Conservation (phyloP, 2,329 filamentous ascomycete genomes). For the Penicillium sp. region DNA sequence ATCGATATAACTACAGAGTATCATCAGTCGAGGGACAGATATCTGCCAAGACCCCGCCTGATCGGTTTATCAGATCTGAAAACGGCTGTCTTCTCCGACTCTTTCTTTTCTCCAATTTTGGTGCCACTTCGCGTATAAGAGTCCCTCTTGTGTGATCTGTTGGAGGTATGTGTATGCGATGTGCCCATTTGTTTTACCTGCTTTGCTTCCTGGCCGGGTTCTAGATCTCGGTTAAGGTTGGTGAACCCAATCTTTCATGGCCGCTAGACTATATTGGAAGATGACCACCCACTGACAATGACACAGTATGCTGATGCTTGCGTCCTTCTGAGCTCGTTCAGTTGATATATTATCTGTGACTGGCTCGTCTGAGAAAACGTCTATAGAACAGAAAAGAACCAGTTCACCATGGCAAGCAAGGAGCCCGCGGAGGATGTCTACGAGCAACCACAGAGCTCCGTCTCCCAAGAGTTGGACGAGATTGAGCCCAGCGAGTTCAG, state of each 20-base stretch:
- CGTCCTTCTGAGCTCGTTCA: background rate
- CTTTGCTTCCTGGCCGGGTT: background rate
- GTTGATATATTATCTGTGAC: background rate
- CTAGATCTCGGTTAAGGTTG: conserved; percentile 8
- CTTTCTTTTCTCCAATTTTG: conserved; percentile 3
- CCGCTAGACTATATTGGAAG: background rate
- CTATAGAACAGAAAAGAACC: background rate
- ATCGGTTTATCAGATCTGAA: conserved; percentile 20
- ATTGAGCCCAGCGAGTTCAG: conserved; percentile 28
- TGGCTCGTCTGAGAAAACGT: background rate
- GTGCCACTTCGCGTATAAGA: background rate
- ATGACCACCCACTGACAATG: conserved; percentile 2
- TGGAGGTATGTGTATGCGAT: conserved; percentile 7
- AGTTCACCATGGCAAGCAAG: conserved; percentile 9
- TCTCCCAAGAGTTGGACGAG: conserved; percentile 9
- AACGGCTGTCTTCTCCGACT: conserved; percentile 10
- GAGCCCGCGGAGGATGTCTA: conserved; percentile 8
- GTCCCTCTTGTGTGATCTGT: background rate
- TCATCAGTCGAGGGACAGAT: background rate
- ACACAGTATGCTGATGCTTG: conserved; percentile 25
- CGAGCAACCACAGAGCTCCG: conserved; percentile 8
- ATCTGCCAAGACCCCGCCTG: conserved; percentile 9
- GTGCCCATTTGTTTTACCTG: background rate
- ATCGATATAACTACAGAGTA: too few relatives aligned
- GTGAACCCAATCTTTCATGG: background rate